Conservation (phyloP, 371 early-diverging fungal genomes). For the Saksenaea oblongispora region DNA sequence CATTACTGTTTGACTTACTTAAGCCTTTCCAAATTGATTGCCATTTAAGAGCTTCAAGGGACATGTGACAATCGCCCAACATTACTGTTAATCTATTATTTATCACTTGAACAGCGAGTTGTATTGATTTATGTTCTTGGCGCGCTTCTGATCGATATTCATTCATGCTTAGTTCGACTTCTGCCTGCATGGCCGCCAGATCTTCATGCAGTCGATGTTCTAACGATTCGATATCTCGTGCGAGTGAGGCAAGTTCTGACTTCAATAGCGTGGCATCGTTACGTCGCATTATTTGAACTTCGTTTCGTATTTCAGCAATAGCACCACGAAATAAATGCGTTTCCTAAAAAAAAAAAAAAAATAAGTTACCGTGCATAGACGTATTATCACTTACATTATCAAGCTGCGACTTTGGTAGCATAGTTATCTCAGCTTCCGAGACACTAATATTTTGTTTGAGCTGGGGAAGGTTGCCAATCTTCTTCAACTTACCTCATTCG, state of each 20-base stretch:
- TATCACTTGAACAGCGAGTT: constrained; percentile 73
- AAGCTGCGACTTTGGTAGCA: constrained; percentile 15
- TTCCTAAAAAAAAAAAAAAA: constrained; percentile 31
- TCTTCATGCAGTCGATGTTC: constrained; percentile 70
- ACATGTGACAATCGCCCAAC: constrained; percentile 74
- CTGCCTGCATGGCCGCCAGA: constrained; percentile 66
- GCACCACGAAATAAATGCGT: constrained; percentile 67
- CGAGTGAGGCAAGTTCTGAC: constrained; percentile 64
- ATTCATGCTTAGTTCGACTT: constrained; percentile 83
- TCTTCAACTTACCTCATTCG: constrained; percentile 10
- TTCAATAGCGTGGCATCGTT: constrained; percentile 75
- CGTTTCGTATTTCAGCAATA: constrained; percentile 75
- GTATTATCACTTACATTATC: constrained; percentile 18
- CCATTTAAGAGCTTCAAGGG: constrained; percentile 79
- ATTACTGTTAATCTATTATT: constrained; percentile 74
- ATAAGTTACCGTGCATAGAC: too few species aligned
- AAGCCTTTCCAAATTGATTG: constrained; percentile 65
- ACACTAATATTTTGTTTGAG: not conserved
- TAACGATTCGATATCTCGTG: constrained; percentile 71
- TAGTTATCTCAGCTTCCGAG: not conserved
- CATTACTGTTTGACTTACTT: constrained; percentile 26
- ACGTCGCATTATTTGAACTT: constrained; percentile 75
- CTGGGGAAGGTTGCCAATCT: not conserved
- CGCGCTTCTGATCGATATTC: constrained; percentile 76
- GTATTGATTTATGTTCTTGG: constrained; percentile 69